These are phyloP conservation scores for Inga leiocalycina DNA, from an alignment of 306 rosid species.

Conservation along the genomic window DNA sequence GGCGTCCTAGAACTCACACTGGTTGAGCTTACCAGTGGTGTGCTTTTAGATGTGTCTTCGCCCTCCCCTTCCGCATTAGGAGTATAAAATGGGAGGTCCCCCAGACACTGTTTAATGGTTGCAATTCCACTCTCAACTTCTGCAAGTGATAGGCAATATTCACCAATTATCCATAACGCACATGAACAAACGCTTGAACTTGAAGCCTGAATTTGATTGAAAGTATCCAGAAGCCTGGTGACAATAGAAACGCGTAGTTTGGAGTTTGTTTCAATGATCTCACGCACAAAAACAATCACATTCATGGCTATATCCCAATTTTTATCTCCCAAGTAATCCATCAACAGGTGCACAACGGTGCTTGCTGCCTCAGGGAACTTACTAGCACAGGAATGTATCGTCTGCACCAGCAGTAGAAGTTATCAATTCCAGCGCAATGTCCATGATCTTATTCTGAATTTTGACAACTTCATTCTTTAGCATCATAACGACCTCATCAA, in stretches of 20 bases:
- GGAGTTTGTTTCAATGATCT: slow-evolving; percentile 94
- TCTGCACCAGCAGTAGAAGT: slow-evolving; percentile 68
- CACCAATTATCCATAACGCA: slow-evolving; percentile 71
- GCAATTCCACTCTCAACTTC: slow-evolving; percentile 64
- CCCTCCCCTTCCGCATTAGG: slow-evolving; percentile 59
- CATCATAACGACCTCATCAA: slow-evolving; percentile 91
- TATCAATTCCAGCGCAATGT: too few relatives aligned
- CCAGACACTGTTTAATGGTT: slow-evolving; percentile 61
- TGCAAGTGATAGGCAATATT: slow-evolving; percentile 66
- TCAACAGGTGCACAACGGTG: slow-evolving; percentile 90
- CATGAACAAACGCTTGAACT: slow-evolving; percentile 67
- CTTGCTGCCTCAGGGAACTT: slow-evolving; percentile 97
- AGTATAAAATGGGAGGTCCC: slow-evolving; percentile 67
- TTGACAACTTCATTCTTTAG: slow-evolving; percentile 93
- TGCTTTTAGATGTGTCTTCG: slow-evolving; percentile 58
- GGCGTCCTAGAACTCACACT: slow-evolving; percentile 91
- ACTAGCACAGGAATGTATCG: slow-evolving; percentile 87
- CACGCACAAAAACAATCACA: slow-evolving; percentile 87
- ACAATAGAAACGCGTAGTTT: slow-evolving; percentile 83
- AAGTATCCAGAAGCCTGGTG: slow-evolving; percentile 83
- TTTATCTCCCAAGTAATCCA: slow-evolving; percentile 94
- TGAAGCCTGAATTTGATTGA: slow-evolving; percentile 84
- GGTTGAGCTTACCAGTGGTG: slow-evolving; percentile 64
- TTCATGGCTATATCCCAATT: slow-evolving; percentile 85
- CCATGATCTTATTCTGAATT: slow-evolving; percentile 73